A percentile compares a stretch with the other conserved stretches of the same genome.
phyloP scores from a whole-genome alignment of 495 filamentous ascomycete genomes.

The Corynascus novoguineensis region DNA sequence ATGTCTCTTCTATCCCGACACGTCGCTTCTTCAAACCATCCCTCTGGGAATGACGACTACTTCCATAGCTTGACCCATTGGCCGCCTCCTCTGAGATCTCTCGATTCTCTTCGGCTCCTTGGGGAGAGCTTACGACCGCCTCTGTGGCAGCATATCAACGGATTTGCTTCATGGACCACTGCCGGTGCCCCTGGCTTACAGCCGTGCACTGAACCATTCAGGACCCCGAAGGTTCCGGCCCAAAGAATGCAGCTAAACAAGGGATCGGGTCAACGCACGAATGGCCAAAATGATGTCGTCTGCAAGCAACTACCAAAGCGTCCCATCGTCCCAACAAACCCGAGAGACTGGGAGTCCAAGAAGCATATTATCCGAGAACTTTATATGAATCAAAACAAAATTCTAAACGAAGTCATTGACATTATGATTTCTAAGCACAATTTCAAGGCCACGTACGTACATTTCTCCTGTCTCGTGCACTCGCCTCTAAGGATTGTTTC shows the following conservation, averaged over 20 bases:
- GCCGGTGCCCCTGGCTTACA: not conserved
- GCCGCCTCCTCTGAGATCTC: not conserved
- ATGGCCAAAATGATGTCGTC: not conserved
- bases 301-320: slow-evolving; percentile 5
- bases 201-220: not conserved
- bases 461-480: too few species aligned
- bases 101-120: not conserved
- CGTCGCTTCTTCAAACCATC: not conserved
- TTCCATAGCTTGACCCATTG: not conserved
- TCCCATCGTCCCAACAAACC: slow-evolving; percentile 29
- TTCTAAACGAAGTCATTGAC: slow-evolving; percentile 33
- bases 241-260: not conserved
- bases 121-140: too few species aligned
- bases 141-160: too few species aligned
- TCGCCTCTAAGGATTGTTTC: not conserved
- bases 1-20: not conserved
- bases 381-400: slow-evolving; percentile 33
- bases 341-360: slow-evolving; percentile 31
- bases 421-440: slow-evolving; percentile 29
- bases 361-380: slow-evolving; percentile 27
- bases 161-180: too few species aligned
- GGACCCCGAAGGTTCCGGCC: not conserved
- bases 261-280: not conserved
- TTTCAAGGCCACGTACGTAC: slow-evolving; percentile 34
- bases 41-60: not conserved